Conservation (phyloP, 2,329 filamentous ascomycete species). For the Pleurostoma richardsiae region DNA sequence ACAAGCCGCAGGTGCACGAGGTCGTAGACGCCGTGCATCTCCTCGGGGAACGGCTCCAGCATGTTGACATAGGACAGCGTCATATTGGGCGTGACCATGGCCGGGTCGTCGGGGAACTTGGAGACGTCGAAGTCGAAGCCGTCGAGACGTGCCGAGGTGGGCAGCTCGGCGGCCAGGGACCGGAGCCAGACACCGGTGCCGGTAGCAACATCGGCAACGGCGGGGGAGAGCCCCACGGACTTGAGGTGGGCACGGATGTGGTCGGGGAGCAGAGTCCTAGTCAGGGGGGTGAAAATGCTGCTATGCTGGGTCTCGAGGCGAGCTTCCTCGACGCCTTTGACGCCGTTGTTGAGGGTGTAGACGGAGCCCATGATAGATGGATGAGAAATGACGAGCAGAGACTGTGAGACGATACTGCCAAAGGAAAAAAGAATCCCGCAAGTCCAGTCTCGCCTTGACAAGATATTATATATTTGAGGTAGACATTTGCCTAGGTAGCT, state of each 20-base stretch:
- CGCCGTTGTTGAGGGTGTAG: not conserved
- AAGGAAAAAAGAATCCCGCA: too few relatives aligned
- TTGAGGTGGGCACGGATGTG: not conserved
- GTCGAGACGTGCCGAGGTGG: constrained; percentile 4
- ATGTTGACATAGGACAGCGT: constrained; percentile 4
- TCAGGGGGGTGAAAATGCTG: not conserved
- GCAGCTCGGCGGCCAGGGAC: constrained; percentile 9
- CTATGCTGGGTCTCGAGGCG: not conserved
- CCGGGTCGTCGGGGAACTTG: constrained; percentile 10
- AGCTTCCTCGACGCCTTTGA: not conserved
- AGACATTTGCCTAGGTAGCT: too few relatives aligned
- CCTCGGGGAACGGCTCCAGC: constrained; percentile 7
- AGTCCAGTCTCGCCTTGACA: too few relatives aligned
- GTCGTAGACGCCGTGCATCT: constrained; percentile 7
- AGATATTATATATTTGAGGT: too few relatives aligned
- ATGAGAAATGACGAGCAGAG: not conserved
- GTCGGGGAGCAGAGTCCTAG: not conserved
- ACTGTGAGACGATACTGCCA: too few relatives aligned
- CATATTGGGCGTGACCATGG: constrained; percentile 8
- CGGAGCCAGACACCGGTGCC: constrained; percentile 15
- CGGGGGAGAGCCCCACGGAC: not conserved
- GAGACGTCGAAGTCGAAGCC: constrained; percentile 12
- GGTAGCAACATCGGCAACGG: constrained; percentile 10
- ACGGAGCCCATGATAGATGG: not conserved
- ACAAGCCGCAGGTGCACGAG: constrained; percentile 10